Base-by-base conservation (phyloP, 2,329 filamentous ascomycete genomes). In the Pyricularia grisea region DNA sequence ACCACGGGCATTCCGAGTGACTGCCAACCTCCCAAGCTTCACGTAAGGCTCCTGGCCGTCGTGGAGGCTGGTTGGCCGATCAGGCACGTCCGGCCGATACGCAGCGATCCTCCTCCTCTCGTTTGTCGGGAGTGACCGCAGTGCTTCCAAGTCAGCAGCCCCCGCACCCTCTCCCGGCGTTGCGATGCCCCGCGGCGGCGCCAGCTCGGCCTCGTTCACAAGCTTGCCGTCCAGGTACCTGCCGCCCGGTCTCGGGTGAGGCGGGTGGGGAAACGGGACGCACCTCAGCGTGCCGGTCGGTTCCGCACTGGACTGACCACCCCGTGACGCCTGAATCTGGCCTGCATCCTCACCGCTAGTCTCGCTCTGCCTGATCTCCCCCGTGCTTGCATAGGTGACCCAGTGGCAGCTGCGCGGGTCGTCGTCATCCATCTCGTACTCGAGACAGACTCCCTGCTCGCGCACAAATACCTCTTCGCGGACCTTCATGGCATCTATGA, bases 341-440 rank as follows among this genome's bases (percentile, higher is more conserved):
- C 79, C 80, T n/a, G 73, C 79, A 7, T 55, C 42, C 20, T n/a
- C 6, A 74, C 61, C 73, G 5, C 79, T 77, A 74, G 86, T 73
- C 75, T 84, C 82, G 5, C 77, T 75, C 70, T 79, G 78, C 64
- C 79, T 78, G 3, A 77, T 79, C 66, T 79, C 81, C 68, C 85
- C 84, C 69, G 90, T 83, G 20, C 84, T 88, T 66, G 88, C 87
- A 27, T 61, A 61, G 78, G 90, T 83, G 33, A 97, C 90, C 91
- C 92, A 97, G 78, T 97, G 93, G 80, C 90, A 94, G 73, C 88
- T 90, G 50, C 92, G 86, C 0, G 84, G 73, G 77, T 98, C 94
- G 76, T 97, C 93, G 0, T 84, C 80, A 80, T 97, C 94, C 72
- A 92, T 85, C 78, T 98, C 94, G 72, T 88, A 87, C 55, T 90